Evolutionary conservation across 768 basidiomycete species (phyloP).

Genomic region (Russula sp.): DNA sequence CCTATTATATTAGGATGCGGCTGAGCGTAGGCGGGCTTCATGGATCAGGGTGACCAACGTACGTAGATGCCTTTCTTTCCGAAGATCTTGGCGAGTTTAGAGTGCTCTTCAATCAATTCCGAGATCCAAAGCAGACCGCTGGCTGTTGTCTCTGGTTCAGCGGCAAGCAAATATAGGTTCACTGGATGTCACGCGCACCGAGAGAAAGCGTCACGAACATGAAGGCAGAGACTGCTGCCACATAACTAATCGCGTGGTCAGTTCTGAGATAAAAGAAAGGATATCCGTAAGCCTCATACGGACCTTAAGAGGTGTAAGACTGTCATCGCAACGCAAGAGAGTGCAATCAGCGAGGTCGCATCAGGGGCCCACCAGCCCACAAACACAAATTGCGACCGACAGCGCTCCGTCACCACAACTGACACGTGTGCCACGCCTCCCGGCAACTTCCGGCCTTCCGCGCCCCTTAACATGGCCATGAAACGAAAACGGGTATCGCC

Average conservation of each 20-base stretch:
- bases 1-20: conserved; percentile 37
- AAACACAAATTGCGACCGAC: too few relatives aligned
- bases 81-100: conserved; percentile 68
- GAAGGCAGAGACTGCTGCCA: conserved; percentile 70
- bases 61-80: conserved; percentile 90
- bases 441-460: neutral
- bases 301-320: conserved; percentile 61
- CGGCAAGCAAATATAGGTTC: neutral
- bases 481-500: neutral
- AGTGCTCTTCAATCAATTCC: conserved; percentile 93
- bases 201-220: conserved; percentile 88
- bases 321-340: conserved; percentile 36
- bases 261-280: conserved; percentile 8
- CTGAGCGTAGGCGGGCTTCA: neutral
- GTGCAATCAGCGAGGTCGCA: neutral
- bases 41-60: conserved; percentile 30
- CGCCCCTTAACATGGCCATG: too few relatives aligned
- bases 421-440: neutral
- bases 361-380: neutral
- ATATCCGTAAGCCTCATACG: conserved; percentile 16
- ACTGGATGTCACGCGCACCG: conserved; percentile 43
- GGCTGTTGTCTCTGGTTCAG: conserved; percentile 43
- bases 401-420: neutral
- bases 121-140: conserved; percentile 92
- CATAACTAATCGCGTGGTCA: conserved; percentile 46